phyloP scores from a whole-genome alignment of 192 early-diverging fungal species.

The Coemansia sp. region DNA sequence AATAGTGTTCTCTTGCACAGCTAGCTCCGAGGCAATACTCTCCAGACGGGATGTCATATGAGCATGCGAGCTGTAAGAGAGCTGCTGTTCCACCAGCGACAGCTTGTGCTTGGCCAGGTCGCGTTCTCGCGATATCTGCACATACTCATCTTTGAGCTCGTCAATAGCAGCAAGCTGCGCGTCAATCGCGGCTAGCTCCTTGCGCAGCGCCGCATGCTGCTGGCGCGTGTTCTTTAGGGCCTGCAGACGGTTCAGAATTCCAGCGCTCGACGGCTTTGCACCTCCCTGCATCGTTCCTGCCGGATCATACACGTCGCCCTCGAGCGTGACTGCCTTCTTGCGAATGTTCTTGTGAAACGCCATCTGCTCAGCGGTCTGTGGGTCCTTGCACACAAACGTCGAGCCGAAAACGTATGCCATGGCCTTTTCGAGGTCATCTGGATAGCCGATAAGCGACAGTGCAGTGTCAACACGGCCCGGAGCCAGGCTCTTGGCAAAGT shows the following conservation, averaged over 20 bases:
- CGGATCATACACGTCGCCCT: conserved; percentile 97
- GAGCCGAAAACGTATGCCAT: conserved; percentile 94
- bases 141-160: conserved; percentile 56
- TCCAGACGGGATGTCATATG: conserved; percentile 57
- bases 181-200: conserved; percentile 54
- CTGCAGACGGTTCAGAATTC: conserved; percentile 74
- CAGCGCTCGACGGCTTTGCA: conserved; percentile 67
- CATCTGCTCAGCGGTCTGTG: conserved; percentile 76
- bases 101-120: conserved; percentile 81
- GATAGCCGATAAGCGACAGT: conserved; percentile 76
- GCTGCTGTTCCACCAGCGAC: conserved; percentile 67
- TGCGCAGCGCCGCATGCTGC: conserved; percentile 53
- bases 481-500: conserved; percentile 73
- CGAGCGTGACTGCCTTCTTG: conserved; percentile 88
- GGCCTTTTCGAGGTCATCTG: conserved; percentile 72
- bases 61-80: conserved; percentile 72
- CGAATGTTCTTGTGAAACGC: conserved; percentile 85
- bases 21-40: conserved; percentile 44
- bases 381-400: conserved; percentile 87
- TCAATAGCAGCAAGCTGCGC: conserved; percentile 58
- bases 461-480: conserved; percentile 90
- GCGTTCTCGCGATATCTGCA: conserved; percentile 58
- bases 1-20: conserved; percentile 57
- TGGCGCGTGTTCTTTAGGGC: conserved; percentile 61
- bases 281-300: conserved; percentile 92